These are phyloP conservation scores for Magnolia changhungtana DNA, from an alignment of 164 flowering plant genomes.

Conservation along the genomic window DNA sequence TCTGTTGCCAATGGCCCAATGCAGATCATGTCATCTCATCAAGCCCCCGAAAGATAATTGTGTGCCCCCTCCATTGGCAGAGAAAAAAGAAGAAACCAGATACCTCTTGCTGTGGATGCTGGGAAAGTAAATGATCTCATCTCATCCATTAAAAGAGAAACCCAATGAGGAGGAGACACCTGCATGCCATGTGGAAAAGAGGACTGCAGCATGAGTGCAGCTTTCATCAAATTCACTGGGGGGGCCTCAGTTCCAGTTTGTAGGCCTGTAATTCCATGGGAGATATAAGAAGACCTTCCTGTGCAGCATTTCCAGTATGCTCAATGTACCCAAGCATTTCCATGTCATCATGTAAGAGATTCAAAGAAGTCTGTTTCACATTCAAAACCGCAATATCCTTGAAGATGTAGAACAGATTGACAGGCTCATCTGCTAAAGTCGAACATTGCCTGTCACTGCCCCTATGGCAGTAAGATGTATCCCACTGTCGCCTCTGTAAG, in stretches of 20 bases:
- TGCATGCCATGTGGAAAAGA: neutral
- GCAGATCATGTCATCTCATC: neutral
- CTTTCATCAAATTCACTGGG: neutral
- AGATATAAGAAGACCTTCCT: conserved; percentile 66
- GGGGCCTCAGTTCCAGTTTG: conserved; percentile 67
- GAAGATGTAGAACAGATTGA: conserved; percentile 69
- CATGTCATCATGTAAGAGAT: conserved; percentile 80
- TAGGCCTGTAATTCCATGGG: conserved; percentile 98
- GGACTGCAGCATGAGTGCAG: neutral
- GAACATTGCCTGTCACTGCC: conserved; percentile 50
- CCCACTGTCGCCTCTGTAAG: conserved; percentile 75
- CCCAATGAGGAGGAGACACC: neutral
- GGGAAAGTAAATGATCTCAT: too few relatives aligned
- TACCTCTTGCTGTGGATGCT: too few relatives aligned
- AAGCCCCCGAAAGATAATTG: neutral
- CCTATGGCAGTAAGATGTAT: conserved; percentile 64
- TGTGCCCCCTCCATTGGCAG: neutral
- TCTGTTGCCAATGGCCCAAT: neutral
- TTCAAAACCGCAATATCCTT: conserved; percentile 57
- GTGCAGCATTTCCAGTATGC: conserved; percentile 52
- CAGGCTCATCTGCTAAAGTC: conserved; percentile 54
- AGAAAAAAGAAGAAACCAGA: neutral
- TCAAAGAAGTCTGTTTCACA: conserved; percentile 74
- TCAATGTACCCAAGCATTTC: conserved; percentile 76
- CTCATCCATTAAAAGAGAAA: too few relatives aligned